Base-by-base conservation (phyloP, 179 eudicot genomes). In the Nepenthes alata region DNA sequence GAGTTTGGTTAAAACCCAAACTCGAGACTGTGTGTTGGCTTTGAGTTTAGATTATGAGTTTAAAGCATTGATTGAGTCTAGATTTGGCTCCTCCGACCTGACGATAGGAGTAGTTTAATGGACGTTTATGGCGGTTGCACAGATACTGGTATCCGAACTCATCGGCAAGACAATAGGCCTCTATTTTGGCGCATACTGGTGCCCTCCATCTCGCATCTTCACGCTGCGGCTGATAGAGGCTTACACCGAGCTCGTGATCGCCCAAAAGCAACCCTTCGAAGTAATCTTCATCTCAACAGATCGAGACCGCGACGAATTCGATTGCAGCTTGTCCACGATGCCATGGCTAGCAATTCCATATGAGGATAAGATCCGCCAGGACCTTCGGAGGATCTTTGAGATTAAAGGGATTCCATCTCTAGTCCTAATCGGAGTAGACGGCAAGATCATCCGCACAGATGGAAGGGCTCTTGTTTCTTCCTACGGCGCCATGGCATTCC, bases 331-430 rank as follows among this genome's bases (percentile, higher is more conserved):
- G 41, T 68, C 72, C 0, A 63, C 67, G 11, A 84, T 84, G 89
- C 86, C 89, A 12, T 84, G 89, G 86, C 64, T 70, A 5, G 84
- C 86, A 3, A 66, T 84, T 57, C 84, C 89, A 13, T 81, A 68
- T 2, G 67, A 70, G 55, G 83, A 78, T 58, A 73, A 57, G 58
- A 77, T 74, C n/a, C 66, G 68, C 45, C 70, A 70, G 57, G 80
- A 76, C 65, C 72, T 84, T 4, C 64, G 69, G 25, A 64, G 89
- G 67, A 70, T 77, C 62, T 84, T 84, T 41, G 70, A 77, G 45
- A 69, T 84, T 34, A 79, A 70, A 62, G 63, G 72, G 66, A 81
- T 84, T 44, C 89, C 89, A 0, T 60, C 76, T 13, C 61, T 81
- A 36, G 70, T 81, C 56, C 35, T 79, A 2, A 38, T 84, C 11